Percentiles rank a stretch among this genome's conserved stretches.
Conservation (phyloP, 2,329 filamentous ascomycete genomes). For the Colletotrichum sp. region DNA sequence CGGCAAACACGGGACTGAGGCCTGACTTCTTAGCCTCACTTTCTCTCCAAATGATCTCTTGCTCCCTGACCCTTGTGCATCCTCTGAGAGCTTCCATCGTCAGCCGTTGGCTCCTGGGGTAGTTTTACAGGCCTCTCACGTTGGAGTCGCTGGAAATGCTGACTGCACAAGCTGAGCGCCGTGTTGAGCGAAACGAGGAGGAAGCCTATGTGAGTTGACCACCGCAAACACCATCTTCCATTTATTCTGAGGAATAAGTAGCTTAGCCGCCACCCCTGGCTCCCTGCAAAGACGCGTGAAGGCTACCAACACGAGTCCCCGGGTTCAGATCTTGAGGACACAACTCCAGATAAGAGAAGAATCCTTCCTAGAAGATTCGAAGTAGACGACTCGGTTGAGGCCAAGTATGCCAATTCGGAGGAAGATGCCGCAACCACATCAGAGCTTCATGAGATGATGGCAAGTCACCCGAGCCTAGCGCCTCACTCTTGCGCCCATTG, state of each 20-base stretch:
- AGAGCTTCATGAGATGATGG: background rate
- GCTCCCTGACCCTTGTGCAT: background rate
- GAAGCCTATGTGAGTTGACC: background rate
- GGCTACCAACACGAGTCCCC: too few relatives aligned
- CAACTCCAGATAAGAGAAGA: background rate
- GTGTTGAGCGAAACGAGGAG: accelerated
- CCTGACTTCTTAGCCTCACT: background rate
- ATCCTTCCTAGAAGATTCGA: background rate
- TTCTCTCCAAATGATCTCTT: background rate
- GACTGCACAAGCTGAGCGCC: background rate
- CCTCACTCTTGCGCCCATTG: background rate
- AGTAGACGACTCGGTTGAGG: background rate
- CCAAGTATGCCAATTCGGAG: background rate
- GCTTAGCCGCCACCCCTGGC: background rate
- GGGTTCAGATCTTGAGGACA: background rate
- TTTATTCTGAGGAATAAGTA: background rate
- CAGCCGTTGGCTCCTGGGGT: accelerated
- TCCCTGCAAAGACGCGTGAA: background rate
- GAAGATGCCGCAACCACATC: background rate
- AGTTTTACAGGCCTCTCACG: accelerated
- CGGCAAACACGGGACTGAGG: background rate
- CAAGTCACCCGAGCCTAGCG: accelerated
- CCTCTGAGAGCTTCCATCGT: background rate
- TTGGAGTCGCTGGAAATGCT: background rate
- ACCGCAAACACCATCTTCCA: accelerated